A percentile compares a stretch with the other conserved stretches of the same genome.
Evolutionary conservation across 1,284 basidiomycete genomes (phyloP).

Genomic region (Ustilago nuda): DNA sequence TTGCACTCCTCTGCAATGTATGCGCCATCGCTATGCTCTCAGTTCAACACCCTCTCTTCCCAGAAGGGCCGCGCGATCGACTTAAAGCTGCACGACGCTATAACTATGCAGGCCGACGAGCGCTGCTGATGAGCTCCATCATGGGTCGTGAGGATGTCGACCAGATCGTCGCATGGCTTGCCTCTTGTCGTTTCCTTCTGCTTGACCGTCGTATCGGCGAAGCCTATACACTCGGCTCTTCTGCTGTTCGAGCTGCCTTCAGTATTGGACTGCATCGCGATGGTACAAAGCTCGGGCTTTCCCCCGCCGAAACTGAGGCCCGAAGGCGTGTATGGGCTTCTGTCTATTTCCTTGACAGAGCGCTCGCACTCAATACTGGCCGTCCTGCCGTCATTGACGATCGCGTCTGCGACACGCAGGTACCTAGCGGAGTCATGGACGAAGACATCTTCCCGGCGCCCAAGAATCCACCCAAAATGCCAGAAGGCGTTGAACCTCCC

Average conservation of each 20-base stretch:
- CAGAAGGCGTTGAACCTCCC: conserved; percentile 47
- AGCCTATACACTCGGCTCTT: conserved; percentile 52
- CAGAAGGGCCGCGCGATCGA: conserved; percentile 37
- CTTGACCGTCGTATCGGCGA: conserved; percentile 60
- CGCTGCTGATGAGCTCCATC: conserved; percentile 50
- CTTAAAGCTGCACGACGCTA: conserved; percentile 49
- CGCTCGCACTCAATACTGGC: conserved; percentile 53
- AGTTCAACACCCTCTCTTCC: conserved; percentile 33
- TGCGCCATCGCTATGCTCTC: conserved; percentile 51
- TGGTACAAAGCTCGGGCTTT: conserved; percentile 54
- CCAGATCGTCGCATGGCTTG: conserved; percentile 53
- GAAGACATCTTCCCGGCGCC: conserved; percentile 51
- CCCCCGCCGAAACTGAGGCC: conserved; percentile 49
- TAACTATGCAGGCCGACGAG: conserved; percentile 51
- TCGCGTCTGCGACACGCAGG: conserved; percentile 55
- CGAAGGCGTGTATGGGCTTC: conserved; percentile 61
- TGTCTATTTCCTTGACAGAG: conserved; percentile 55
- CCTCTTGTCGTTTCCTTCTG: conserved; percentile 58
- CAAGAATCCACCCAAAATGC: conserved; percentile 39
- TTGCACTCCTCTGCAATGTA: conserved; percentile 55
- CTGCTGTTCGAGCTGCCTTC: conserved; percentile 53
- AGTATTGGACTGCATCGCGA: conserved; percentile 66
- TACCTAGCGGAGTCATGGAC: conserved; percentile 48
- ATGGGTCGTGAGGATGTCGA: conserved; percentile 58
- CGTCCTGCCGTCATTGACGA: conserved; percentile 63